Base-by-base conservation (phyloP, 106 monocot genomes). In the Dactylorhiza incarnata region DNA sequence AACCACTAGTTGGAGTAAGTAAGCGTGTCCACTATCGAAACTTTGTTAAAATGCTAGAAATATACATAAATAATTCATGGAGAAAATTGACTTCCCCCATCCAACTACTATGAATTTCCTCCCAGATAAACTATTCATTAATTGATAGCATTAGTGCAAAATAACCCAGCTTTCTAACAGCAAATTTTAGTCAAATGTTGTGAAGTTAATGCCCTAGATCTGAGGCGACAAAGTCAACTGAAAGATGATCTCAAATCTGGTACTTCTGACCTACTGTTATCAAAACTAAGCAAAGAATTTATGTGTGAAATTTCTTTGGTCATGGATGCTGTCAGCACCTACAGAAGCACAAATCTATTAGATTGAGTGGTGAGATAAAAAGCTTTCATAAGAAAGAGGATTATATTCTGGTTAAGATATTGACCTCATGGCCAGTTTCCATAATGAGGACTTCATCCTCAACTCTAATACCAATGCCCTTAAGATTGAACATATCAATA, bases 381-480 rank as follows among this genome's bases (percentile, higher is more conserved):
- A 37, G 48, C 20, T 37, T 13, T 78, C 25, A 29, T 59, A 49
- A 58, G 14, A n/a, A 25, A 46, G 14, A 10, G 26, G 68, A 15
- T 0, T n/a, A 46, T 46, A 69, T 69, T 69, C 17, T 69, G 19
- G 13, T 37, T 22, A 46, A 20, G 6, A 53, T 17, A 63, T 62
- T 69, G 68, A 94, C 94, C 91, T 99, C 97, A 81, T 86, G 61
- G 15, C 94, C 91, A 48, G 83, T 86, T 73, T 99, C 97, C 12
- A 94, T 94, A 9, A 99, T 89, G 43, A 99, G 94, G 70, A 99
- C 89, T 81, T 99, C 97, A 75, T 94, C 97, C 76, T 99, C 97
- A 11, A 99, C 89, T 71, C 97, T 89, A 77, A 99, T 91, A 29
- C 94, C 97, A 23, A 94, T 80, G 17, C 94, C 97, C 4, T 74